These are phyloP conservation scores for Saccharomyces hybrid DNA, from an alignment of 1,139 yeast genomes.

Conservation along the genomic window DNA sequence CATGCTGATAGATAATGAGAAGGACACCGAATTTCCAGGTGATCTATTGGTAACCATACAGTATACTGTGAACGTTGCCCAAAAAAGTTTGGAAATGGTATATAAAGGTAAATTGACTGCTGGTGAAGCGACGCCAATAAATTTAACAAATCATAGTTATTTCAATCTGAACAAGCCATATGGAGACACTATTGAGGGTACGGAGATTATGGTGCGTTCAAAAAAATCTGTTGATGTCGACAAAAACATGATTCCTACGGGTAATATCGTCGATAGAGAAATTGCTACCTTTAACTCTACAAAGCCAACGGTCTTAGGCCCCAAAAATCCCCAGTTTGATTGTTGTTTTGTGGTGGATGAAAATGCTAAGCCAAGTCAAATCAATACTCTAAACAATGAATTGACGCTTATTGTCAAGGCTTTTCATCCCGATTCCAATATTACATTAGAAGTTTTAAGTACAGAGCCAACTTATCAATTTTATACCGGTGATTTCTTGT, in stretches of 20 bases:
- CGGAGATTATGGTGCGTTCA: conserved; percentile 28
- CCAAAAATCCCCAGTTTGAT: conserved; percentile 38
- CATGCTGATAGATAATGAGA: conserved; percentile 35
- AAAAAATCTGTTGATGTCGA: conserved; percentile 38
- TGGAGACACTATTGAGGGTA: conserved; percentile 24
- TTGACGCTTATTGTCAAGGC: conserved; percentile 40
- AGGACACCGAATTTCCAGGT: conserved; percentile 22
- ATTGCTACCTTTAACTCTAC: conserved; percentile 18
- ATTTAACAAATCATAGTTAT: conserved; percentile 59
- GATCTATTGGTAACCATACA: conserved; percentile 16
- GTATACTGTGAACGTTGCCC: conserved; percentile 19
- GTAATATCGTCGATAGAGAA: conserved; percentile 35
- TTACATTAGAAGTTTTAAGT: conserved; percentile 40
- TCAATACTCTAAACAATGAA: conserved; percentile 30
- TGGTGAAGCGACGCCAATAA: conserved; percentile 44
- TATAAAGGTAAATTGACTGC: conserved; percentile 41
- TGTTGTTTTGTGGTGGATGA: conserved; percentile 45
- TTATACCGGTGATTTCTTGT: conserved; percentile 52
- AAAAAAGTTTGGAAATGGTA: conserved; percentile 38
- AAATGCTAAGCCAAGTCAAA: conserved; percentile 37
- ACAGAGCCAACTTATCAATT: conserved; percentile 68
- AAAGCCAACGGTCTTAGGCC: conserved; percentile 17
- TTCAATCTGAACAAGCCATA: conserved; percentile 39
- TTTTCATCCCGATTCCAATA: conserved; percentile 41
- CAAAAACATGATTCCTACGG: conserved; percentile 43